These are phyloP conservation scores for Podospora anserina DNA, from an alignment of 495 filamentous ascomycete species.

Conservation along the genomic window DNA sequence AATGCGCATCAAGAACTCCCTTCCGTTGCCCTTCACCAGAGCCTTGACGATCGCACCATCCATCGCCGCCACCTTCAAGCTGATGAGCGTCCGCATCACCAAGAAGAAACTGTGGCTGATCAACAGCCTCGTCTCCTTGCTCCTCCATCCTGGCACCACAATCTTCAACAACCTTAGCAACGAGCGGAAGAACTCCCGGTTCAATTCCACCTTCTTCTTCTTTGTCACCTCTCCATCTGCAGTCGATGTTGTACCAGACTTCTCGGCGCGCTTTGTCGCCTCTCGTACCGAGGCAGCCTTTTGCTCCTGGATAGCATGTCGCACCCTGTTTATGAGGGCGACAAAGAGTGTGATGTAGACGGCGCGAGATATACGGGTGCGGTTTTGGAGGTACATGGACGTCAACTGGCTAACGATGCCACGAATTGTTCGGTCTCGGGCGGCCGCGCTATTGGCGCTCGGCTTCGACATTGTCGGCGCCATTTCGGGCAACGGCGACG, in stretches of 20 bases:
- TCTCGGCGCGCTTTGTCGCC: conserved; percentile 56
- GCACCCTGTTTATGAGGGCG: conserved; percentile 82
- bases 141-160: conserved; percentile 83
- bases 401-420: conserved; percentile 70
- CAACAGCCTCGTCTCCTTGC: conserved; percentile 81
- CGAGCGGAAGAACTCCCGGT: conserved; percentile 91
- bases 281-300: conserved; percentile 79
- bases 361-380: conserved; percentile 82
- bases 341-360: conserved; percentile 91
- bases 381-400: conserved; percentile 74
- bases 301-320: conserved; percentile 87
- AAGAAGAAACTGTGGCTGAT: conserved; percentile 80
- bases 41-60: conserved; percentile 89
- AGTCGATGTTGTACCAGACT: conserved; percentile 52
- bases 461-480: conserved; percentile 83
- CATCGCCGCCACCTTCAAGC: conserved; percentile 92
- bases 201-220: conserved; percentile 86
- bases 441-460: conserved; percentile 22
- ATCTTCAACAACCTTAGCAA: conserved; percentile 77
- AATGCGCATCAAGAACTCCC: conserved; percentile 81
- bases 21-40: conserved; percentile 85
- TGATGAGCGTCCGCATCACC: conserved; percentile 83
- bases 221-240: conserved; percentile 36
- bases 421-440: conserved; percentile 68
- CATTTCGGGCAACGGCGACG: conserved; percentile 14